phyloP scores from a whole-genome alignment of 768 basidiomycete genomes.

The Imleria badia region DNA sequence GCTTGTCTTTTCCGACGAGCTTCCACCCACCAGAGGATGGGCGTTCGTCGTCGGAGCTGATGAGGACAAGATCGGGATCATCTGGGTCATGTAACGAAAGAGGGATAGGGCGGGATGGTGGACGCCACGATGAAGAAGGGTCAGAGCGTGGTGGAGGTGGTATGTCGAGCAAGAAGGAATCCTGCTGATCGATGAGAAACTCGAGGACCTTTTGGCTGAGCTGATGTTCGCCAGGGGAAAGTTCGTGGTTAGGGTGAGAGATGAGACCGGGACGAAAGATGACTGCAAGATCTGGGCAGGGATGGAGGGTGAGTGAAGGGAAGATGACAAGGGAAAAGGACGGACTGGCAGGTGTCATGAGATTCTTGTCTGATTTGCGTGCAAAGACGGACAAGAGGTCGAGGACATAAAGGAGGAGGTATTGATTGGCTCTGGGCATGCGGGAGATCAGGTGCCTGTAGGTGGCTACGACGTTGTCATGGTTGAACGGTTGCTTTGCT shows the following conservation, averaged over 20 bases:
- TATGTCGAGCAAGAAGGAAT: constrained; percentile 90
- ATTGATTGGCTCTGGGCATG: constrained; percentile 89
- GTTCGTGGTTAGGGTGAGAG: constrained; percentile 83
- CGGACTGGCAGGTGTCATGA: constrained; percentile 94
- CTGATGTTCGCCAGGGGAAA: constrained; percentile 82
- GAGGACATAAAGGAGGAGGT: constrained; percentile 94
- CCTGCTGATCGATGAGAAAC: constrained; percentile 95
- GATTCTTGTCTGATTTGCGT: constrained; percentile 84
- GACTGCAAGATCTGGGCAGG: constrained; percentile 78
- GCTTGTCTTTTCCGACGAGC: constrained; percentile 40
- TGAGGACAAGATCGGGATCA: constrained; percentile 45
- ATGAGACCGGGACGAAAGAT: constrained; percentile 97
- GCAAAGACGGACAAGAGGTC: constrained; percentile 96
- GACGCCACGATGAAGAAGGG: constrained; percentile 31
- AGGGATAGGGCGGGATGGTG: constrained; percentile 6
- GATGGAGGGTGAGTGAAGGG: not conserved
- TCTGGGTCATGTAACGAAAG: constrained; percentile 33
- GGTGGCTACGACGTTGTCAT: constrained; percentile 68
- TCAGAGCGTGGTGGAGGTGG: constrained; percentile 58
- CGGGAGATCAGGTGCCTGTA: constrained; percentile 84
- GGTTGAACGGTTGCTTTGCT: constrained; percentile 70
- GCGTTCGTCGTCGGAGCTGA: constrained; percentile 50
- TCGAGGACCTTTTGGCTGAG: constrained; percentile 90
- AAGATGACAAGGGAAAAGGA: constrained; percentile 16
- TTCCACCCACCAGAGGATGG: constrained; percentile 54